A percentile compares a stretch with the other conserved stretches of the same genome.
These are phyloP conservation scores for Mycosarcoma mackinlayi DNA, from an alignment of 1,284 basidiomycete species.

Conservation along the genomic window DNA sequence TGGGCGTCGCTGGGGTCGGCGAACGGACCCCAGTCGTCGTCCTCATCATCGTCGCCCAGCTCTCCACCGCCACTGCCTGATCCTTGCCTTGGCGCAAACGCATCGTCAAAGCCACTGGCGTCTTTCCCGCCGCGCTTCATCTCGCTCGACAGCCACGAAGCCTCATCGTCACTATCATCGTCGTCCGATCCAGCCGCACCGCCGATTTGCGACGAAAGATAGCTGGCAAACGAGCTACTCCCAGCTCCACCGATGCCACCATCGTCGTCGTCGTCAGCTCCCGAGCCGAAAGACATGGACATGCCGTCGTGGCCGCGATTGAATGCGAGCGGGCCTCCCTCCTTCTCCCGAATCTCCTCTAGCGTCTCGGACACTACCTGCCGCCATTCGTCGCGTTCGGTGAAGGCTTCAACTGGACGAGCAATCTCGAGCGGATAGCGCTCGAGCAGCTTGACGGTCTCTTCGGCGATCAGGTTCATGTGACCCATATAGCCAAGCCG, in stretches of 20 bases:
- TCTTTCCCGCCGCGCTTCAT: constrained; percentile 35
- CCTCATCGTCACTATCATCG: constrained; percentile 65
- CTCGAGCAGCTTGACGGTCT: constrained; percentile 84
- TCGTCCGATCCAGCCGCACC: constrained; percentile 51
- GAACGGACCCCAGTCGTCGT: constrained; percentile 68
- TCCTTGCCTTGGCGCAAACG: constrained; percentile 30
- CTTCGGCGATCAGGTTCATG: constrained; percentile 90
- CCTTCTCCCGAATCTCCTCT: constrained; percentile 61
- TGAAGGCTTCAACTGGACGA: constrained; percentile 31
- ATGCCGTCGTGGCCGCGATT: constrained; percentile 54
- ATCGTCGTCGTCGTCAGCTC: constrained; percentile 39
- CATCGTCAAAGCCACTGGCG: constrained; percentile 54
- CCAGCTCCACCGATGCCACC: constrained; percentile 40
- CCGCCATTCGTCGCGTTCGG: constrained; percentile 63
- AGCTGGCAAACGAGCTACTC: constrained; percentile 62
- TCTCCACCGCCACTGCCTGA: constrained; percentile 28
- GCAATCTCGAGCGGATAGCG: constrained; percentile 76
- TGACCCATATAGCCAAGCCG: constrained; percentile 91
- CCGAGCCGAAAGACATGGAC: constrained; percentile 53
- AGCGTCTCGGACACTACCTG: constrained; percentile 62
- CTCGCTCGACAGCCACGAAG: constrained; percentile 56
- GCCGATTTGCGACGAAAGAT: constrained; percentile 67
- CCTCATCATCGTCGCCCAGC: constrained; percentile 47
- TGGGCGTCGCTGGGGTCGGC: constrained; percentile 47
- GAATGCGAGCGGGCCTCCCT: constrained; percentile 64